Base-by-base conservation (phyloP, 805 yeast genomes). In the Kluyveromyces lactis region DNA sequence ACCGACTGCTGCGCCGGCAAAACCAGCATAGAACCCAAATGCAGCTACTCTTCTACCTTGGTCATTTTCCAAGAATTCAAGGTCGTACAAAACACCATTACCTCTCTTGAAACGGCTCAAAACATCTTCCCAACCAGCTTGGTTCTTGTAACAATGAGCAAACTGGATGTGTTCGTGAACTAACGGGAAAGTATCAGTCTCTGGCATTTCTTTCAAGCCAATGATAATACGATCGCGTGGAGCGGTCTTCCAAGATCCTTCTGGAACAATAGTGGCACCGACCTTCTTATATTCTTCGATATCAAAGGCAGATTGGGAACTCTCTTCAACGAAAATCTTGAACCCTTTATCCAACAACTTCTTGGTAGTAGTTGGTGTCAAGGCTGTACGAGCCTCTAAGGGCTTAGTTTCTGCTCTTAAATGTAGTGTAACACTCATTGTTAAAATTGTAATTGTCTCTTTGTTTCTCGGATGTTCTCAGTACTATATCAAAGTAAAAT, bases 1-100 rank as follows among this genome's bases (percentile, higher is more conserved):
- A 55, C 98, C 98, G 41, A 92, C 67, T 26, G 98, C 99, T 26
- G 99, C 98, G 56, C 99, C 99, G 5, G 97, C 98, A 62, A 92
- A 92, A n/a, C 99, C 99, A 33, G 99, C 98, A 63, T 90, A 90
- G 71, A 77, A 92, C n/a, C 99, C 99, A 60, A 92, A 92, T 7
- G 98, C 98, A 33, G 99, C 99, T 21, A 92, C 99, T 67, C 99
- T 84, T 72, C 98, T 84, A 26, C 97, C 97, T 56, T 77, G 79
- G 52, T 83, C 96, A 61, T 92, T 86, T 63, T 85, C 94, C 61
- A 92, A 71, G 59, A 92, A 92, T 68, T 92, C 99, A 50, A 92
- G 71, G 62, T 92, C 99, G 61, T 92, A 92, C 50, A 92, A 73
- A 11, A 76, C 73, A 52, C 98, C 97, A 43, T 83, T 76, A 37